Conservation (phyloP, 495 filamentous ascomycete genomes). For the Penicillium ochrochloron region DNA sequence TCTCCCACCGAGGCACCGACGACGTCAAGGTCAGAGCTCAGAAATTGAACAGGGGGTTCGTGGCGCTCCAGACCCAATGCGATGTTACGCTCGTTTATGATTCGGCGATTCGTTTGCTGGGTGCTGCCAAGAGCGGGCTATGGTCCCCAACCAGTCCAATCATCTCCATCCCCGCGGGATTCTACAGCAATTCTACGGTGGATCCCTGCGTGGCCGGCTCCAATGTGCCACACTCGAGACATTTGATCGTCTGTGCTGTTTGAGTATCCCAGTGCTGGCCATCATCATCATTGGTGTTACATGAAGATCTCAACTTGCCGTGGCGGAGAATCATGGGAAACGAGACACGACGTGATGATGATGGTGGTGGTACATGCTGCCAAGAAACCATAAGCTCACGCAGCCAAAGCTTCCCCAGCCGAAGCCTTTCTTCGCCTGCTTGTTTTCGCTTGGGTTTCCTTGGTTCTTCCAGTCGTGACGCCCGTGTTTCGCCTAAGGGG, state of each 20-base stretch:
- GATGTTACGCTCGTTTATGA: not conserved
- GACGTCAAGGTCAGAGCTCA: not conserved
- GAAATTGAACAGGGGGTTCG: not conserved
- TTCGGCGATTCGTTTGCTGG: not conserved
- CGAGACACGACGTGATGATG: not conserved
- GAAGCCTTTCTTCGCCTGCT: constrained; percentile 4
- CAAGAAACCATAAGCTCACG: constrained; percentile 1
- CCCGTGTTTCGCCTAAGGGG: constrained; percentile 1
- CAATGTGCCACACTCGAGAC: not conserved
- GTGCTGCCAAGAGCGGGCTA: constrained; percentile 1
- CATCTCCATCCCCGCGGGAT: not conserved
- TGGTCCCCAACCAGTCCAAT: not conserved
- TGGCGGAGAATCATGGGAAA: not conserved
- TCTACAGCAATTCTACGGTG: not conserved
- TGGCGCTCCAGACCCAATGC: not conserved
- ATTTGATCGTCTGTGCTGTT: not conserved
- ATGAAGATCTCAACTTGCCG: not conserved
- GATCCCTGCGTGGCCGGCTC: not conserved
- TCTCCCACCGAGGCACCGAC: too few species aligned
- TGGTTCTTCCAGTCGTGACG: not conserved
- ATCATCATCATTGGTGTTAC: not conserved
- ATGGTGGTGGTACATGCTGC: not conserved
- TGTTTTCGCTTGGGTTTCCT: constrained; percentile 5
- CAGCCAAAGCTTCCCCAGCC: constrained; percentile 2
- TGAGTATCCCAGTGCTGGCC: not conserved